phyloP scores from a whole-genome alignment of 2,329 filamentous ascomycete genomes.

The Boeremia exigua region DNA sequence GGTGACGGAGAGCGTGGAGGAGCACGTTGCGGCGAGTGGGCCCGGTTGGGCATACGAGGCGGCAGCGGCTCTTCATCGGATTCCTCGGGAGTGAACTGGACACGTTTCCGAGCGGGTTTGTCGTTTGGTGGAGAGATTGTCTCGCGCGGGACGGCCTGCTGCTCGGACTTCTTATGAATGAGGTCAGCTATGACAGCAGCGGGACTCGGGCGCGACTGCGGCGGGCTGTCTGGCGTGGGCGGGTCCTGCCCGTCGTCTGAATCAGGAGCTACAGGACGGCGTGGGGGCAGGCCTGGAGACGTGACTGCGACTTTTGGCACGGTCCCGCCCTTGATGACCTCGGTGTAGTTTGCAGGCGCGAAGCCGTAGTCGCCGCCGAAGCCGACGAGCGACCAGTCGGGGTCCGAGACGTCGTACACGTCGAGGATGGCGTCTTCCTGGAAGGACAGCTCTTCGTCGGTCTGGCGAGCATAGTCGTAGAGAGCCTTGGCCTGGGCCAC shows the following conservation, averaged over 20 bases:
- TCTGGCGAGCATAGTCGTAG: conserved; percentile 97
- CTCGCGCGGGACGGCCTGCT: conserved; percentile 40
- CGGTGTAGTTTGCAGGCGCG: conserved; percentile 94
- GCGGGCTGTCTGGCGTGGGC: conserved; percentile 53
- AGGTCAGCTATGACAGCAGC: conserved; percentile 64
- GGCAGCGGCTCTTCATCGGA: conserved; percentile 69
- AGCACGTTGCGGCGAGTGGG: conserved; percentile 57
- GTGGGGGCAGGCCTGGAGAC: conserved; percentile 53
- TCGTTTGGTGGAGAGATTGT: conserved; percentile 58
- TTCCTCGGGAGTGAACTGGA: conserved; percentile 68
- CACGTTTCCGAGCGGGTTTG: conserved; percentile 55
- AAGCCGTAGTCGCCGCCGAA: conserved; percentile 88
- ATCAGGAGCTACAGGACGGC: conserved; percentile 50
- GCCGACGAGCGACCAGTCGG: conserved; percentile 95
- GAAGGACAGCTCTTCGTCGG: conserved; percentile 96
- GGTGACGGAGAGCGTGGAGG: conserved; percentile 50
- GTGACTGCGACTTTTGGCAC: conserved; percentile 38
- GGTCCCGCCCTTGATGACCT: conserved; percentile 61
- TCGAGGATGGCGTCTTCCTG: conserved; percentile 82
- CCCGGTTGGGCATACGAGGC: conserved; percentile 66
- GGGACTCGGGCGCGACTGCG: conserved; percentile 58
- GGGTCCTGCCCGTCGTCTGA: conserved; percentile 53
- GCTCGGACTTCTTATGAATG: conserved; percentile 57
- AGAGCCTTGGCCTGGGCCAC: conserved; percentile 80
- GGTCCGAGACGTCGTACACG: conserved; percentile 89